A percentile compares a stretch with the other conserved stretches of the same genome.
Evolutionary conservation across 305 asterid species (phyloP).

Genomic region (Fraxinus platypoda): DNA sequence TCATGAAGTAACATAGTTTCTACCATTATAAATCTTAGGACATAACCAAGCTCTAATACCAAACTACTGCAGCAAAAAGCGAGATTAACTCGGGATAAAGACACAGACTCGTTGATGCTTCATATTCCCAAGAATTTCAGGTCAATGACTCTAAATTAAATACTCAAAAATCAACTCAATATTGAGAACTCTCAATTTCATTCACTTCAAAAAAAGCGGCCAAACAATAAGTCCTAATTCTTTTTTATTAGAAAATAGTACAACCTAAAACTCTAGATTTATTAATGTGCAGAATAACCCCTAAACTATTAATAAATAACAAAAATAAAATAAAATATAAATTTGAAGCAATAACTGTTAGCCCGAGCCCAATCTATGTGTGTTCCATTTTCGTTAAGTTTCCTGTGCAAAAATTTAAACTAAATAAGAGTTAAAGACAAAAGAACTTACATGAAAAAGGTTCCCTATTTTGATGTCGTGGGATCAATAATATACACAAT

Average conservation of each 20-base stretch:
- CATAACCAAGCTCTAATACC: background rate
- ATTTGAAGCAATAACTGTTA: too few relatives aligned
- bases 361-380: background rate
- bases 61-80: background rate
- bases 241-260: background rate
- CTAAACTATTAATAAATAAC: too few relatives aligned
- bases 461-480: background rate
- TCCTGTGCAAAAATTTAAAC: background rate
- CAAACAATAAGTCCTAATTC: background rate
- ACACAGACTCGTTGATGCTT: background rate
- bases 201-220: background rate
- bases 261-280: background rate
- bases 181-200: background rate
- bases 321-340: too few relatives aligned
- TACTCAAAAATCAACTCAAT: background rate
- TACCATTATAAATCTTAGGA: background rate
- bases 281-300: background rate
- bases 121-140: background rate
- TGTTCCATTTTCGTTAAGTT: background rate
- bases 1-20: background rate
- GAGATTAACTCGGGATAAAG: too few relatives aligned
- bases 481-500: background rate
- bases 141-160: background rate
- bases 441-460: background rate
- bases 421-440: too few relatives aligned